These are phyloP conservation scores for Solanum tacnaense DNA, from an alignment of 257 asterid species.

Conservation along the genomic window DNA sequence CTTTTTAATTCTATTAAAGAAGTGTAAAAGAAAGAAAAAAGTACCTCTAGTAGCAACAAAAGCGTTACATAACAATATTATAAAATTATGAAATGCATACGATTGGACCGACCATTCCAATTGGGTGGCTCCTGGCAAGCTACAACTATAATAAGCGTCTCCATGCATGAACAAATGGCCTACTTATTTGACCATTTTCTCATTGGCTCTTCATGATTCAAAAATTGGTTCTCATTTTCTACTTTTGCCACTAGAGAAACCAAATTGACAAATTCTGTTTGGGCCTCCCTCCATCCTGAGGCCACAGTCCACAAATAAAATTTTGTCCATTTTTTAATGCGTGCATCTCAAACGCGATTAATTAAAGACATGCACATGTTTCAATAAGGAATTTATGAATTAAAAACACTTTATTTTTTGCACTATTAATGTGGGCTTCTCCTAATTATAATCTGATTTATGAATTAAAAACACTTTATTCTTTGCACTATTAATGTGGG, in stretches of 20 bases:
- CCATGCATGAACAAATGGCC: not conserved
- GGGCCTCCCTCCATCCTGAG: not conserved
- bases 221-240: not conserved
- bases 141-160: not conserved
- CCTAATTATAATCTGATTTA: not conserved
- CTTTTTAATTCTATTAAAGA: not conserved
- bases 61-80: not conserved
- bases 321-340: too few relatives aligned
- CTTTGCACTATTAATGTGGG: not conserved
- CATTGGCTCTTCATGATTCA: not conserved
- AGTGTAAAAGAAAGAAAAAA: not conserved
- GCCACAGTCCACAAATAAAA: too few relatives aligned
- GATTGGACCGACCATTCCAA: not conserved
- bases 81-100: not conserved
- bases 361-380: not conserved
- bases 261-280: not conserved
- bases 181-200: not conserved
- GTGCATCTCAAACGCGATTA: not conserved
- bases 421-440: not conserved
- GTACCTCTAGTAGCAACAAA: not conserved
- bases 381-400: not conserved
- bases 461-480: not conserved
- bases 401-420: not conserved
- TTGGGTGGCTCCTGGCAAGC: not conserved
- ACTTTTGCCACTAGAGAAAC: not conserved